phyloP scores from a whole-genome alignment of 2,329 filamentous ascomycete genomes.

The Fusarium sp. region DNA sequence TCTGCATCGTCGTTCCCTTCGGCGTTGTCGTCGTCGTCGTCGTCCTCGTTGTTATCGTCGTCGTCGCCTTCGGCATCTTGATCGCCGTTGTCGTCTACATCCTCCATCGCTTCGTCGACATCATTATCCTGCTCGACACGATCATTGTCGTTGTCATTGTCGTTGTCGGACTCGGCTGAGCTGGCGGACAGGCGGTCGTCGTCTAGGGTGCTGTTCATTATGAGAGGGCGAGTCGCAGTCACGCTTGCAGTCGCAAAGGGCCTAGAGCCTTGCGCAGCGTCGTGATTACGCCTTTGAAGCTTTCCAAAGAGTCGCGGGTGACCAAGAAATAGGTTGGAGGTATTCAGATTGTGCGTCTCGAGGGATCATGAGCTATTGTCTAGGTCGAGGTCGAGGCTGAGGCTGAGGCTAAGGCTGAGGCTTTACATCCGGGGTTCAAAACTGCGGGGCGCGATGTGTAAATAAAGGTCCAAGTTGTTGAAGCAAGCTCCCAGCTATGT shows the following conservation, averaged over 20 bases:
- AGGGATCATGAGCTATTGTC: neutral
- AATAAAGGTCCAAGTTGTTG: constrained; percentile 28
- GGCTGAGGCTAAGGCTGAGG: too few relatives aligned
- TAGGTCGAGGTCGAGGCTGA: too few relatives aligned
- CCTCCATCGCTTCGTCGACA: constrained; percentile 67
- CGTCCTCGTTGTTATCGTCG: constrained; percentile 33
- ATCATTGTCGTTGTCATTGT: constrained; percentile 61
- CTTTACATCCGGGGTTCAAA: too few relatives aligned
- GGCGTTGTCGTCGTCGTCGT: constrained; percentile 30
- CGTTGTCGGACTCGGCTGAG: constrained; percentile 46
- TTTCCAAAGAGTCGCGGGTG: constrained; percentile 4
- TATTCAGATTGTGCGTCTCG: neutral
- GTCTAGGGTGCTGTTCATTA: constrained; percentile 30
- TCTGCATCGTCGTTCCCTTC: constrained; percentile 50
- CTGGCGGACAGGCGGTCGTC: constrained; percentile 41
- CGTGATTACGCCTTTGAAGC: neutral
- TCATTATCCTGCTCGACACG: constrained; percentile 51
- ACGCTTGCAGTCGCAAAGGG: constrained; percentile 17
- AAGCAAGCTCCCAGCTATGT: constrained; percentile 2
- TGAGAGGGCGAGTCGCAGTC: constrained; percentile 1
- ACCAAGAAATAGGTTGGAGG: neutral
- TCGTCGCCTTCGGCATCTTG: constrained; percentile 48
- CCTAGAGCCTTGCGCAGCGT: neutral
- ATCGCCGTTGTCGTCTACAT: constrained; percentile 54
- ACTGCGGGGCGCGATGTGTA: constrained; percentile 20